Conservation (phyloP, 805 yeast species). For the Saturnispora galanensis region DNA sequence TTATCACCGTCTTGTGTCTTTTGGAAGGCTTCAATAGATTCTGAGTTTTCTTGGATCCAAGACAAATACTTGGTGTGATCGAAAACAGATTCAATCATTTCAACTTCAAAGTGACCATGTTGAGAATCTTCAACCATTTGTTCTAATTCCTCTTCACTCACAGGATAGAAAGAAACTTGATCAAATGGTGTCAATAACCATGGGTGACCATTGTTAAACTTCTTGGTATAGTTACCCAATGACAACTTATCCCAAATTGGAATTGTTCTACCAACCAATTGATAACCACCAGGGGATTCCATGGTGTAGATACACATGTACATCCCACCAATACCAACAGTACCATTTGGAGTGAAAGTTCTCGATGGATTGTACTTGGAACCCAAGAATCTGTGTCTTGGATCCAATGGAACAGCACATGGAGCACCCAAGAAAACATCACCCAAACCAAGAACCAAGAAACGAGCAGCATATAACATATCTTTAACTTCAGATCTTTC, state of each 20-base stretch:
- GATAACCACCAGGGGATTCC: conserved; percentile 99
- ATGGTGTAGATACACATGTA: conserved; percentile 98
- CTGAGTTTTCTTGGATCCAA: conserved; percentile 66
- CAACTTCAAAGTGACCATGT: conserved; percentile 71
- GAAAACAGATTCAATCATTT: conserved; percentile 67
- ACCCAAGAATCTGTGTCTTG: conserved; percentile 87
- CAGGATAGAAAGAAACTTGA: conserved; percentile 91
- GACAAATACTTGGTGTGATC: conserved; percentile 63
- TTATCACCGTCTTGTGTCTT: conserved; percentile 68
- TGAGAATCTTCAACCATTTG: conserved; percentile 58
- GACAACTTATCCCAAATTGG: conserved; percentile 96
- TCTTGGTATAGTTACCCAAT: conserved; percentile 52
- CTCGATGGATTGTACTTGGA: conserved; percentile 94
- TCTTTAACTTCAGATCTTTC: conserved; percentile 67
- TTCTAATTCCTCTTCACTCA: conserved; percentile 75
- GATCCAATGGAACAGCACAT: conserved; percentile 96
- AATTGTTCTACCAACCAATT: conserved; percentile 89
- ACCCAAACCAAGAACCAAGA: conserved; percentile 89
- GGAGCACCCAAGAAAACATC: conserved; percentile 98
- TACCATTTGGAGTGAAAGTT: conserved; percentile 92
- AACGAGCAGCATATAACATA: conserved; percentile 82
- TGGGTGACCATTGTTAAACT: conserved; percentile 44
- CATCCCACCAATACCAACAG: conserved; percentile 97
- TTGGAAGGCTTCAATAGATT: conserved; percentile 60
- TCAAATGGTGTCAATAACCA: conserved; percentile 92